Percentiles rank a stretch among this genome's conserved stretches.
These are phyloP conservation scores for Leucosporidium creatinivorum DNA, from an alignment of 768 basidiomycete genomes.

Conservation along the genomic window DNA sequence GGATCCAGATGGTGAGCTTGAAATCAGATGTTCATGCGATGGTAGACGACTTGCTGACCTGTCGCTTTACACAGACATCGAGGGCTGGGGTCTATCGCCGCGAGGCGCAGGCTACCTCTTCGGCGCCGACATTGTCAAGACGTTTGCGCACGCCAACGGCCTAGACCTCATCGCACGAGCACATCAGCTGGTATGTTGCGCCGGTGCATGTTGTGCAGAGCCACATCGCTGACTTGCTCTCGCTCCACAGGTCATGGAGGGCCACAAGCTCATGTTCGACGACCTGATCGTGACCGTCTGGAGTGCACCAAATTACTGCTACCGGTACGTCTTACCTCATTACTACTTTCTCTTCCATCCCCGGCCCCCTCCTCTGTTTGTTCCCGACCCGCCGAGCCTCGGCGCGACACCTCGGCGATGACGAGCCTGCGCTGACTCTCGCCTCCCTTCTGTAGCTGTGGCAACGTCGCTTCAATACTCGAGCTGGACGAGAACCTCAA, in stretches of 20 bases:
- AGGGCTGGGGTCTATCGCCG: slow-evolving; percentile 94
- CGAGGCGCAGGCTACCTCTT: slow-evolving; percentile 94
- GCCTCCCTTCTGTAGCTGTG: slow-evolving; percentile 57
- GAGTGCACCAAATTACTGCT: slow-evolving; percentile 98
- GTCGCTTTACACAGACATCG: slow-evolving; percentile 56
- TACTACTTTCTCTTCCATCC: not conserved
- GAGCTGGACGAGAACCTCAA: slow-evolving; percentile 86
- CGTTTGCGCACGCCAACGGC: slow-evolving; percentile 81
- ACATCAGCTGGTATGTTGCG: slow-evolving; percentile 65
- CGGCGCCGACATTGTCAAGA: slow-evolving; percentile 81
- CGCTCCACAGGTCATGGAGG: slow-evolving; percentile 44
- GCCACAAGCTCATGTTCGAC: slow-evolving; percentile 88
- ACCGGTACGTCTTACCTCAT: slow-evolving; percentile 56
- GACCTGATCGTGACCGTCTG: slow-evolving; percentile 91
- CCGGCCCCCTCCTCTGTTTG: slow-evolving; percentile 12
- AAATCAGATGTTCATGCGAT: too few species aligned
- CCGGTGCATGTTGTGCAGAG: slow-evolving; percentile 37
- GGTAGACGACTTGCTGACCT: not conserved
- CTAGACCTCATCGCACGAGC: slow-evolving; percentile 93
- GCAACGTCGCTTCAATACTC: slow-evolving; percentile 90
- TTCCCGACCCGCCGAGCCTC: slow-evolving; percentile 17
- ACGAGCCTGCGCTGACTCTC: not conserved
- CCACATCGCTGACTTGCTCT: not conserved
- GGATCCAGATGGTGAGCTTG: slow-evolving; percentile 75
- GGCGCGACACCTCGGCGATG: not conserved